Evolutionary conservation across 495 filamentous ascomycete species (phyloP).

Genomic region (Aspergillus affinis): DNA sequence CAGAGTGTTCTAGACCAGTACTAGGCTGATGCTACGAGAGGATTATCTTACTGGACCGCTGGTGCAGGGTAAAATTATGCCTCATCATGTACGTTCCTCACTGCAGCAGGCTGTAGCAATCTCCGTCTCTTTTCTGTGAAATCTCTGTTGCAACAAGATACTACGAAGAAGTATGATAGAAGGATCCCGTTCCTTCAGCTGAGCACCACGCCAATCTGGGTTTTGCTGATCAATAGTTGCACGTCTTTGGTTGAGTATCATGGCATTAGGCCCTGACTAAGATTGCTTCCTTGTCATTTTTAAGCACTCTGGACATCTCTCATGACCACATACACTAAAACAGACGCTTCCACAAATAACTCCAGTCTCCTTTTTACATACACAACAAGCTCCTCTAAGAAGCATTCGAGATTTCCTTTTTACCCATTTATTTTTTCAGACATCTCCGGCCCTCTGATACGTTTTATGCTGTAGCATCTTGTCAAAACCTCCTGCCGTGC

Average conservation of each 20-base stretch:
- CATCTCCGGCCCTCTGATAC: too few relatives aligned
- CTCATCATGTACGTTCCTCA: not conserved
- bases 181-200: too few relatives aligned
- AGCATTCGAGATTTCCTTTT: not conserved
- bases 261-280: too few relatives aligned
- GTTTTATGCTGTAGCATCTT: not conserved
- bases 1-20: too few relatives aligned
- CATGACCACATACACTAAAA: not conserved
- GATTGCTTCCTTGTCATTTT: not conserved
- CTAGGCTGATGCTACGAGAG: not conserved
- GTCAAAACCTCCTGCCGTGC: too few relatives aligned
- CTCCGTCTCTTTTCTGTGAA: not conserved
- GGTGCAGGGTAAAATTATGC: not conserved
- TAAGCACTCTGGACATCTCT: not conserved
- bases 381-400: not conserved
- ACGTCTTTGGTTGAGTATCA: too few relatives aligned
- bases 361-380: not conserved
- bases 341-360: not conserved
- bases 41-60: not conserved
- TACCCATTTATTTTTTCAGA: not conserved
- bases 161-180: too few relatives aligned
- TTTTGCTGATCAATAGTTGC: too few relatives aligned
- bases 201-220: too few relatives aligned
- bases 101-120: not conserved
- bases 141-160: too few relatives aligned